phyloP scores from a whole-genome alignment of 257 asterid species.

The Plantago ovata region DNA sequence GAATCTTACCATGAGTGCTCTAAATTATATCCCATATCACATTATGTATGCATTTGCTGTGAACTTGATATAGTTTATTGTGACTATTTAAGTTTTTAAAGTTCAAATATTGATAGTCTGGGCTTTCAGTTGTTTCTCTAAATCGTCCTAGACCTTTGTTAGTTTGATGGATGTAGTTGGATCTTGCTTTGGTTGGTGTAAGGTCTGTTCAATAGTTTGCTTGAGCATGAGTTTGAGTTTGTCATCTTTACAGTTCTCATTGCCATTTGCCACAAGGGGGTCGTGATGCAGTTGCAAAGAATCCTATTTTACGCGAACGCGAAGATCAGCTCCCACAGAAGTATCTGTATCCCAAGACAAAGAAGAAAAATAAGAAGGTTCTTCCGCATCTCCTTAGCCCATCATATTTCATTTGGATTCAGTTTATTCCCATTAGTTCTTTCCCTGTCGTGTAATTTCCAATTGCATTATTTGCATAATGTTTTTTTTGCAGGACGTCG shows the following conservation, averaged over 20 bases:
- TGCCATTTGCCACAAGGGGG: conserved; percentile 96
- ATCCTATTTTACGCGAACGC: conserved; percentile 90
- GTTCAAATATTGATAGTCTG: background rate
- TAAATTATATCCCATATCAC: no score
- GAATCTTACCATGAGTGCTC: no score
- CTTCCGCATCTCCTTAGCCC: background rate
- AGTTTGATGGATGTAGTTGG: background rate
- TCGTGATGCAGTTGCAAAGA: conserved; percentile 77
- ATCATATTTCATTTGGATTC: background rate
- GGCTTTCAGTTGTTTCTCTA: no score
- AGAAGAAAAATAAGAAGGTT: conserved; percentile 85
- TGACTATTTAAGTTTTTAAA: no score
- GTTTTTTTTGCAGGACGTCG: conserved; percentile 47
- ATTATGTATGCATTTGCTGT: no score
- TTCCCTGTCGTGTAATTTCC: background rate
- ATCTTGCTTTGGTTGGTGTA: background rate
- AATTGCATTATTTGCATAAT: background rate
- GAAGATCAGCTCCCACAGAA: conserved; percentile 97
- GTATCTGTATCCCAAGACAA: conserved; percentile 70
- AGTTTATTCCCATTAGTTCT: background rate
- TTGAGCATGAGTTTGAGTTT: conserved; percentile 10
- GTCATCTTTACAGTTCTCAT: conserved; percentile 62
- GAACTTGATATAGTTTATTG: no score
- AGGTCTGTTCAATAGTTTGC: background rate
- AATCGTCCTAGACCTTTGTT: background rate